These are phyloP conservation scores for Heliosperma pusillum DNA, from an alignment of 148 eudicot species.

Conservation along the genomic window DNA sequence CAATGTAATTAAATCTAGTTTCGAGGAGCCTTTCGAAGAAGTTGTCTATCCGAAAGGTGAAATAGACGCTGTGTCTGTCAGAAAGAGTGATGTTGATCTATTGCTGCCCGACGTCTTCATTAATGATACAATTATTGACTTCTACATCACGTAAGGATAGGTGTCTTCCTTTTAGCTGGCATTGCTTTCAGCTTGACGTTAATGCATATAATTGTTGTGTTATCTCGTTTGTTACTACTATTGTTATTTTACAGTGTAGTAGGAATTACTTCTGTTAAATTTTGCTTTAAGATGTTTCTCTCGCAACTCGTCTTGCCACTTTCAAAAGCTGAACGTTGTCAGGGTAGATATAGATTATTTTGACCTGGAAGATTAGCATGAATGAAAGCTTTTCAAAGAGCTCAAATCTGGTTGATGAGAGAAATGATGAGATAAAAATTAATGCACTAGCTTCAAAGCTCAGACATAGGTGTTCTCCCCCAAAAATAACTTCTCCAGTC, in stretches of 20 bases:
- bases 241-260: background rate
- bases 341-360: background rate
- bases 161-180: constrained; percentile 8
- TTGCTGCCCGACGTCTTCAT: constrained; percentile 78
- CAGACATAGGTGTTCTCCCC: background rate
- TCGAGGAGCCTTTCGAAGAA: constrained; percentile 66
- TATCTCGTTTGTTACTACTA: background rate
- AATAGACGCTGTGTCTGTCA: constrained; percentile 81
- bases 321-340: background rate
- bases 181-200: constrained; percentile 1
- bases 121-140: constrained; percentile 93
- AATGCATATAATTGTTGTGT: background rate
- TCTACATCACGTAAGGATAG: constrained; percentile 77
- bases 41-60: constrained; percentile 92
- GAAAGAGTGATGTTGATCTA: constrained; percentile 84
- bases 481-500: too few relatives aligned
- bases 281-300: background rate
- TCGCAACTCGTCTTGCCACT: background rate
- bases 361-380: constrained; percentile 1
- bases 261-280: background rate
- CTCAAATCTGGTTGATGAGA: background rate
- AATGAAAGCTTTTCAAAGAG: background rate
- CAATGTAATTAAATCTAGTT: constrained; percentile 37
- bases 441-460: background rate
- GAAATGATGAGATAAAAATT: background rate